Evolutionary conservation across 495 filamentous ascomycete species (phyloP), one percentile per base, ranked within the genome.

Genomic region (Aspergillus campestris): DNA sequence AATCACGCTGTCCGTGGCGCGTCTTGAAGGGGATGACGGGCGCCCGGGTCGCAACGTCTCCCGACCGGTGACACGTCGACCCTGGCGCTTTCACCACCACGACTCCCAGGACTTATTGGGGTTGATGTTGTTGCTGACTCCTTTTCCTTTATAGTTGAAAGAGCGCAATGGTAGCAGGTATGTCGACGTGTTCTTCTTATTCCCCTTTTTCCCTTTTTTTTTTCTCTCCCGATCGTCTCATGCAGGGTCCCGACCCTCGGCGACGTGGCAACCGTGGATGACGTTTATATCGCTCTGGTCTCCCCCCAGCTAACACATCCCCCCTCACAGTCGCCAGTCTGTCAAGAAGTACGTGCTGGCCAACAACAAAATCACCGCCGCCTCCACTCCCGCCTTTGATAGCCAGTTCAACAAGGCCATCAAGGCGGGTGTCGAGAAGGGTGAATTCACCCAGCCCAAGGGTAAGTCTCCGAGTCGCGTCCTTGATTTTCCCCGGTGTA

Each of bases 341-440:
- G 81, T 99, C 64, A 96, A 96, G 85, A 96, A 99, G 69, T 99
- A 97, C 73, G 86, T 99, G 59, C 78, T 79, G 66, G 81, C 86
- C 56, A 97, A 99, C 84, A 95, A 97, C 80, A 86, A 83, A 63
- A 79, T 94, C 65, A 66, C 71, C 51, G 74, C 72, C 45, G 78
- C 80, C 42, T 76, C 72, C 31, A 81, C 84, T 56, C 73, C 72
- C 38, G 80, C 81, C 61, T 97, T 97, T 65, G 90, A 92, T 62
- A 77, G 79, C 51, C 83, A 91, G 56, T 89, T 99, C 81, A 97
- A 95, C 80, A 83, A 83, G 64, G 89, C 90, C 31, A 77, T 99
- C 67, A 83, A 85, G 74, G 64, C 77, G 46, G 92, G 92, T 68
- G 91, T 90, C 52, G 87, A 94, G 57, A 87, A 85, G 74, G 86